Conservation (phyloP, 306 rosid genomes). For the Trifolium subterraneum region DNA sequence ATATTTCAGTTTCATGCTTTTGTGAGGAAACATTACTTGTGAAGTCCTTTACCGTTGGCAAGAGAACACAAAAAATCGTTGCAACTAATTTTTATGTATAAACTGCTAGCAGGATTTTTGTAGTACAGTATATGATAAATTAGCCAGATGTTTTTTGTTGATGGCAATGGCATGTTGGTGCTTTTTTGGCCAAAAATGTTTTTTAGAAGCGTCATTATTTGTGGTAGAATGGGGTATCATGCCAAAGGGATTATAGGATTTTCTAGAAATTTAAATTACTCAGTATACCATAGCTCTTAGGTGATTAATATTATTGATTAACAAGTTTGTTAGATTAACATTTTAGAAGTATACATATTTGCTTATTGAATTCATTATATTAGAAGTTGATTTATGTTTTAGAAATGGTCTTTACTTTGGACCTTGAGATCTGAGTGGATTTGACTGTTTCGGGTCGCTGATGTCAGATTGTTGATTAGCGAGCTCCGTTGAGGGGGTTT, state of each 20-base stretch:
- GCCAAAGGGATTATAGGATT: background rate
- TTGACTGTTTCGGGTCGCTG: too few relatives aligned
- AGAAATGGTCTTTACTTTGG: too few relatives aligned
- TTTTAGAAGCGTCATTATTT: too few relatives aligned
- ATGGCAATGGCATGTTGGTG: background rate
- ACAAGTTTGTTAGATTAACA: background rate
- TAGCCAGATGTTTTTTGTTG: background rate
- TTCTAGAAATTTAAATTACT: background rate
- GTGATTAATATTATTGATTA: background rate
- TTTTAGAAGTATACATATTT: too few relatives aligned
- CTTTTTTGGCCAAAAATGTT: too few relatives aligned
- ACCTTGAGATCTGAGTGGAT: too few relatives aligned
- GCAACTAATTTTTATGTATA: background rate
- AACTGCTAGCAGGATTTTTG: background rate
- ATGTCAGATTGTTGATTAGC: too few relatives aligned
- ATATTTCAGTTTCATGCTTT: conserved; percentile 5
- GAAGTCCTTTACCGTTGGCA: background rate
- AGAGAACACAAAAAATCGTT: background rate
- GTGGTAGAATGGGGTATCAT: background rate
- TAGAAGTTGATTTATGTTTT: background rate
- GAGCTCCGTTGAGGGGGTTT: too few relatives aligned
- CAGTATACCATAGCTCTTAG: background rate
- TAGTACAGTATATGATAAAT: background rate
- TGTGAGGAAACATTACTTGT: background rate
- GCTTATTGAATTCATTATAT: background rate